Conservation (phyloP, 139 green algal genomes). For the Dunaliella sp. region DNA sequence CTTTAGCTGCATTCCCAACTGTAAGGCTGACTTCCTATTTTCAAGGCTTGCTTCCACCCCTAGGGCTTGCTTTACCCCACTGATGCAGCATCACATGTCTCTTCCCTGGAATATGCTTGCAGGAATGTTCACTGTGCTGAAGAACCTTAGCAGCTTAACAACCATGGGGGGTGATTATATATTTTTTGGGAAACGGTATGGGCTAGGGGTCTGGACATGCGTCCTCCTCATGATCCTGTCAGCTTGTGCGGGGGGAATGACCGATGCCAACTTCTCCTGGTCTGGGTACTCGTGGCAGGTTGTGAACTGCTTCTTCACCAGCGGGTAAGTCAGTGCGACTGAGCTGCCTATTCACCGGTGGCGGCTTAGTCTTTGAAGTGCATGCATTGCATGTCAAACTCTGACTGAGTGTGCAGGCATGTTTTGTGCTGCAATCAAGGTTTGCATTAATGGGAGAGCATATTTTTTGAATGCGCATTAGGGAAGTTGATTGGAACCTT, state of each 20-base stretch:
- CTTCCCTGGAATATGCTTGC: too few species aligned
- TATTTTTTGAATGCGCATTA: too few species aligned
- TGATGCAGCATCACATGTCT: too few species aligned
- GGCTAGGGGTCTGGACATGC: conserved; percentile 57
- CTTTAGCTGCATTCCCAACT: too few species aligned
- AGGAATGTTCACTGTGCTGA: conserved; percentile 78
- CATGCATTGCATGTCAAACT: too few species aligned
- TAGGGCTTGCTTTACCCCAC: too few species aligned
- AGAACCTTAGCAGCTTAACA: conserved; percentile 88
- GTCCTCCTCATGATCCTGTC: conserved; percentile 75
- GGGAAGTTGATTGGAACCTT: too few species aligned
- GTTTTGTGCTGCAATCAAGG: too few species aligned
- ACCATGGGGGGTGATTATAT: conserved; percentile 72
- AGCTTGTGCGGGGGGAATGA: conserved; percentile 64
- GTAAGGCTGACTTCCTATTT: too few species aligned
- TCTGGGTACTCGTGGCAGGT: conserved; percentile 77
- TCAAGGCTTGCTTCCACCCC: too few species aligned
- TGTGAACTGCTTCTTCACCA: conserved; percentile 76
- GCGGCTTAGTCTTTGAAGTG: not conserved
- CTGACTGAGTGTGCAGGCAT: too few species aligned
- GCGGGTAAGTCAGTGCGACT: conserved; percentile 1
- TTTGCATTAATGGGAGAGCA: too few species aligned
- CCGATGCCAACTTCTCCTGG: conserved; percentile 74
- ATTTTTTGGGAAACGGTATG: conserved; percentile 68
- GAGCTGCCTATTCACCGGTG: not conserved